These are phyloP conservation scores for Circinella umbellata DNA, from an alignment of 371 early-diverging fungal species.

Conservation along the genomic window DNA sequence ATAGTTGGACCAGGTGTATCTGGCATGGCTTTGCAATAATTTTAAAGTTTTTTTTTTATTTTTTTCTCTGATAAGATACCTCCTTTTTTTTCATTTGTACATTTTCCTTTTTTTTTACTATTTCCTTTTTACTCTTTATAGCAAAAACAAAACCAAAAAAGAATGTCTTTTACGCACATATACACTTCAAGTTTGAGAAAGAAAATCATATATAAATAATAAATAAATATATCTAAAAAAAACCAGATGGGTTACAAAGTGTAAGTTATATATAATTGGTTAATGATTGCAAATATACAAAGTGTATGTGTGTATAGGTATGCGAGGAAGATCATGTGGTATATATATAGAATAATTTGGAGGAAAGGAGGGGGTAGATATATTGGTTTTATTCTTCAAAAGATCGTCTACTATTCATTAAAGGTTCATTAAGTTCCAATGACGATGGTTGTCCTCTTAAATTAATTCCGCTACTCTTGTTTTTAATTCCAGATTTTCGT, in stretches of 20 bases:
- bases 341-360: background rate
- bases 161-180: no score
- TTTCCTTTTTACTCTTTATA: no score
- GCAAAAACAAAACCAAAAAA: no score
- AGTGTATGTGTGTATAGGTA: no score
- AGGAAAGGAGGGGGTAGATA: background rate
- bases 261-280: no score
- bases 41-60: background rate
- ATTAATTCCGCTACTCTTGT: background rate
- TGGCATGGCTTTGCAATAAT: conserved; percentile 7
- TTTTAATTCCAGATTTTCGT: background rate
- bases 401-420: background rate
- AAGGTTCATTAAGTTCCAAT: background rate
- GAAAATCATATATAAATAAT: no score
- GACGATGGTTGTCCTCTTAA: conserved; percentile 3
- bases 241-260: no score
- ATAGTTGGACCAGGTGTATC: conserved; percentile 6
- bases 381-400: background rate
- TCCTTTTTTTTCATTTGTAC: background rate
- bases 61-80: background rate
- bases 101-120: background rate
- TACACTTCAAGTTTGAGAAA: no score
- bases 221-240: no score
- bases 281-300: no score
- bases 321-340: no score